phyloP scores from a whole-genome alignment of 495 filamentous ascomycete genomes.

The Neurospora sp. region DNA sequence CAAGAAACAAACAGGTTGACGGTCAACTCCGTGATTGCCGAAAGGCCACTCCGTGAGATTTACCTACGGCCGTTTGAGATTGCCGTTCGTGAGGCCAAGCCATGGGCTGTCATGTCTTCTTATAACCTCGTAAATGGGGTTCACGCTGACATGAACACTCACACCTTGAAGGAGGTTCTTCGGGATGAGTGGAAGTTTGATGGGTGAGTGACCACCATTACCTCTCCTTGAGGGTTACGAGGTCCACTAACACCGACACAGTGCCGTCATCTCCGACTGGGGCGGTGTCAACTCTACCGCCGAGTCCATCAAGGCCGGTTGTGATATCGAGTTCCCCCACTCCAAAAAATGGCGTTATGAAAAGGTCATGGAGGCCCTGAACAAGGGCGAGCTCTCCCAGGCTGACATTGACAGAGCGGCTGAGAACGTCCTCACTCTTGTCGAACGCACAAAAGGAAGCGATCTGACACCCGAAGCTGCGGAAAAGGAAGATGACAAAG shows the following conservation, averaged over 20 bases:
- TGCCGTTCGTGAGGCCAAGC: slow-evolving; percentile 66
- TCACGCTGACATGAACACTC: slow-evolving; percentile 65
- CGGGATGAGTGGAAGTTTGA: slow-evolving; percentile 70
- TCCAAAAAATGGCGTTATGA: slow-evolving; percentile 62
- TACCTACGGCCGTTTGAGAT: slow-evolving; percentile 79
- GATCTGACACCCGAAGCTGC: slow-evolving; percentile 50
- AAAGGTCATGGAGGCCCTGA: slow-evolving; percentile 52
- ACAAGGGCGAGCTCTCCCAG: slow-evolving; percentile 47
- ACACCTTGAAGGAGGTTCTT: slow-evolving; percentile 62
- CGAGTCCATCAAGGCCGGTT: slow-evolving; percentile 61
- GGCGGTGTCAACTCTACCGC: slow-evolving; percentile 58
- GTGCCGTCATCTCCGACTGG: slow-evolving; percentile 69
- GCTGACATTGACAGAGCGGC: slow-evolving; percentile 40
- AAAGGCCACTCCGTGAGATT: slow-evolving; percentile 68
- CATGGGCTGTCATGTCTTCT: slow-evolving; percentile 74
- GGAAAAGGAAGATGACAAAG: slow-evolving; percentile 54
- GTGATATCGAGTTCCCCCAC: slow-evolving; percentile 72
- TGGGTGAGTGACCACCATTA: slow-evolving; percentile 34
- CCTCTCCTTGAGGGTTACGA: neutral
- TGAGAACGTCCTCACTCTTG: slow-evolving; percentile 57
- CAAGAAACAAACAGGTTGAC: slow-evolving; percentile 72
- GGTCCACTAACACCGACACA: slow-evolving; percentile 21
- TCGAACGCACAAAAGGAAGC: slow-evolving; percentile 52
- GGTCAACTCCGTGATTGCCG: slow-evolving; percentile 58
- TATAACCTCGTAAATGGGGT: slow-evolving; percentile 77